Base-by-base conservation (phyloP, 2,329 filamentous ascomycete genomes). In the Sclerotinia sclerotiorum region DNA sequence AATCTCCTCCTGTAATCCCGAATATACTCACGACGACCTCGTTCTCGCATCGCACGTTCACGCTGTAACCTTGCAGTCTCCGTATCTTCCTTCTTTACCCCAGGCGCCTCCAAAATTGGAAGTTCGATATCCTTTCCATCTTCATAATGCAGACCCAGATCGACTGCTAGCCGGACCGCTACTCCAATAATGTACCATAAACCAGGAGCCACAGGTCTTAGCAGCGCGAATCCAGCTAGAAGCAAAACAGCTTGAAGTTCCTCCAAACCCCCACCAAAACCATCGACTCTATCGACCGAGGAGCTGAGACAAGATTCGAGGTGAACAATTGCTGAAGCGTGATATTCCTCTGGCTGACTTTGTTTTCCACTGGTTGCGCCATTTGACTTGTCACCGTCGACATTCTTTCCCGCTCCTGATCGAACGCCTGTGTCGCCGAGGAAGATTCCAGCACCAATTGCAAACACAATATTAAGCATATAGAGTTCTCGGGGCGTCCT, bases 181-280 rank as follows among this genome's bases (percentile, higher is more conserved):
- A 97, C 94, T 15, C 95, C 95, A 69, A 96, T 92, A 70, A 98
- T 98, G 79, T 98, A 98, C 94, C 94, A 98, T 56, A 98, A 82
- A 19, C 95, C 95, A 0, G 94, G 94, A 1, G 94, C 93, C 29
- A 98, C 93, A 1, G 95, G 95, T 67, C 94, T 86, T 71, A 98
- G 84, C 61, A 99, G 83, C 10, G 94, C 94, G 82, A 98, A 97
- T 67, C 93, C 93, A 56, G 94, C 94, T 57, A 98, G 83, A 54
- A 98, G 82, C 61, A 98, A 81, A 10, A 98, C 94, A n/a, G 93
- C 93, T 77, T 98, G 94, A 64, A 98, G 82, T 76, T 97, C 94
- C 78, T 97, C 94, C 51, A 98, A 79, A 0, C 93, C 93, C n/a
- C 91, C 91, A n/a, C 91, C 91, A 72, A 92, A 93, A 39, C 90